A percentile compares a stretch with the other conserved stretches of the same genome.
phyloP scores from a whole-genome alignment of 2,329 filamentous ascomycete species.

The Stagonosporopsis cucurbitacearum region DNA sequence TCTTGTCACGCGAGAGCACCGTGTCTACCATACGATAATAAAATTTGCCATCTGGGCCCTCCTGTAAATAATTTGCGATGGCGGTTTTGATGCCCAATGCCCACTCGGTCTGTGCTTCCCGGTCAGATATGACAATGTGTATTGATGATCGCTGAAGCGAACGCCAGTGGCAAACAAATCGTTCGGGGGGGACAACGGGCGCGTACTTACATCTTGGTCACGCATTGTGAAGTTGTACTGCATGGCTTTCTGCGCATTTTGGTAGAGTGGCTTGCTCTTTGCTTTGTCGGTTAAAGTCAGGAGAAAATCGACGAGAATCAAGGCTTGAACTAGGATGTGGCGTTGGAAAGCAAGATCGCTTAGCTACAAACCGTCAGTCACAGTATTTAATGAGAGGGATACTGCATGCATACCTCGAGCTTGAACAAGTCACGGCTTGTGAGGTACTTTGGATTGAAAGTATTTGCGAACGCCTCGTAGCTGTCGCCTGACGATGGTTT shows the following conservation, averaged over 20 bases:
- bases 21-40: conserved; percentile 98
- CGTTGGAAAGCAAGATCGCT: conserved; percentile 93
- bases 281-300: conserved; percentile 84
- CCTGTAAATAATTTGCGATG: conserved; percentile 83
- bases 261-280: conserved; percentile 76
- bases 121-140: conserved; percentile 39
- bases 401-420: conserved; percentile 70
- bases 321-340: conserved; percentile 91
- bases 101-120: conserved; percentile 74
- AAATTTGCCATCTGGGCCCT: conserved; percentile 83
- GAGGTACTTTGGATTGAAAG: conserved; percentile 96
- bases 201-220: conserved; percentile 77
- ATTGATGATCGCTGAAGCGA: conserved; percentile 28
- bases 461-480: conserved; percentile 69
- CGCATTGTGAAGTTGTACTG: conserved; percentile 78
- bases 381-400: conserved; percentile 26
- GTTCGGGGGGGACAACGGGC: conserved; percentile 22
- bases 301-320: conserved; percentile 94
- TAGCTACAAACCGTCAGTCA: conserved; percentile 62
- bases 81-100: conserved; percentile 75
- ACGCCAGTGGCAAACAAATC: conserved; percentile 21
- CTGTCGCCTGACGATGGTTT: conserved; percentile 68
- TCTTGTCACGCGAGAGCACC: conserved; percentile 93
- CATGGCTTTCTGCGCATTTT: conserved; percentile 83
- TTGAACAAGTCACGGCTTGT: conserved; percentile 98